Evolutionary conservation across 1,139 yeast species (phyloP).

Genomic region (Candida glucosophila): DNA sequence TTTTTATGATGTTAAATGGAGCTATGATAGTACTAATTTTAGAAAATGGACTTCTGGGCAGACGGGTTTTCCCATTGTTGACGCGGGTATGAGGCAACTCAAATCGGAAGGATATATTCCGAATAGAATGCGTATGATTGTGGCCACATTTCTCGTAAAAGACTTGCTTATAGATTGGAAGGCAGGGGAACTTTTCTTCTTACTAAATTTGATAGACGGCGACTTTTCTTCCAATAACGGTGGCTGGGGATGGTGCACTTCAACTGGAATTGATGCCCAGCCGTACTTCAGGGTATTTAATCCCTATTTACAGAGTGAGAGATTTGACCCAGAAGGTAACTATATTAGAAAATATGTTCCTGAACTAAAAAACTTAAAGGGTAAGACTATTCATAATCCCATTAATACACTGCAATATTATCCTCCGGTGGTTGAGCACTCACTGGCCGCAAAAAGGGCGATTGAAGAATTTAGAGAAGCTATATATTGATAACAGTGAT

Average conservation of each 20-base stretch:
- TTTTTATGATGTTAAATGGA: slow-evolving; percentile 32
- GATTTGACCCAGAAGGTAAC: slow-evolving; percentile 37
- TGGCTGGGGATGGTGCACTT: slow-evolving; percentile 50
- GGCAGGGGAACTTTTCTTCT: slow-evolving; percentile 44
- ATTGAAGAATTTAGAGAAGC: slow-evolving; percentile 29
- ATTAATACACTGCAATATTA: slow-evolving; percentile 28
- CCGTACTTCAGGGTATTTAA: slow-evolving; percentile 51
- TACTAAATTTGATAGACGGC: slow-evolving; percentile 39
- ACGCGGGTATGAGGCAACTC: slow-evolving; percentile 48
- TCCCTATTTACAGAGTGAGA: slow-evolving; percentile 42
- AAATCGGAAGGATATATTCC: slow-evolving; percentile 42
- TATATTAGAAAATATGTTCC: slow-evolving; percentile 45
- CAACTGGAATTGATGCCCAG: slow-evolving; percentile 46
- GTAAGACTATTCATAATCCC: slow-evolving; percentile 30
- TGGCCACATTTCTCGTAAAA: slow-evolving; percentile 43
- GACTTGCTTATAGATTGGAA: slow-evolving; percentile 48
- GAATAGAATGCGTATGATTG: slow-evolving; percentile 47
- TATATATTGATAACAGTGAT: too few species aligned
- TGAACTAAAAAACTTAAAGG: slow-evolving; percentile 28
- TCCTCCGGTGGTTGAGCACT: slow-evolving; percentile 32
- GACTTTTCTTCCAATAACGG: slow-evolving; percentile 49
- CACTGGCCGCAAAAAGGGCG: slow-evolving; percentile 26
- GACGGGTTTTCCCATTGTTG: slow-evolving; percentile 50
- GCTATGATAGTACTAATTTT: slow-evolving; percentile 26
- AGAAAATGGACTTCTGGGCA: slow-evolving; percentile 42